A percentile compares a stretch with the other conserved stretches of the same genome.
Evolutionary conservation across 164 flowering plant genomes (phyloP).

Genomic region (Berberis thunbergii): DNA sequence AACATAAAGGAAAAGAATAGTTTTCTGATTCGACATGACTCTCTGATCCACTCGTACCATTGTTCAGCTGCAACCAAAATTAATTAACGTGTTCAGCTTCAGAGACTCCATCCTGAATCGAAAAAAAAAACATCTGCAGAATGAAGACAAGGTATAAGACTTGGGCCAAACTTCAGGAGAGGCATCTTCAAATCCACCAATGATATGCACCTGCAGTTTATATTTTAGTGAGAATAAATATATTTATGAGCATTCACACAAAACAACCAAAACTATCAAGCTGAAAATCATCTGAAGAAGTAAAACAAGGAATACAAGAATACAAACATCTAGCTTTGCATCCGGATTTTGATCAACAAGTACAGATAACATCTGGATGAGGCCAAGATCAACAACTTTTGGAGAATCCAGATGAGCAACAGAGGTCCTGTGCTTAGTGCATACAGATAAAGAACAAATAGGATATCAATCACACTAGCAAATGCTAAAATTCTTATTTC

Average conservation of each 20-base stretch:
- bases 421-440: constrained; percentile 53
- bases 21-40: constrained; percentile 24
- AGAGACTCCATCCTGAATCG: constrained; percentile 1
- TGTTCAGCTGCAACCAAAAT: constrained; percentile 38
- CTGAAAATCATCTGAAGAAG: background rate
- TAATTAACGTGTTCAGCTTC: constrained; percentile 11
- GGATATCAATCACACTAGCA: background rate
- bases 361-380: constrained; percentile 60
- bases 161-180: constrained; percentile 36
- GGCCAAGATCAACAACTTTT: constrained; percentile 50
- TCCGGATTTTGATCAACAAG: constrained; percentile 31
- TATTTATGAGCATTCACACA: background rate
- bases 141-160: constrained; percentile 16
- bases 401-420: constrained; percentile 89
- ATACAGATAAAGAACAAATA: constrained; percentile 4
- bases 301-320: constrained; percentile 5
- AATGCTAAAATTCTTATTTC: no score
- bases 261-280: background rate
- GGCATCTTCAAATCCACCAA: constrained; percentile 80
- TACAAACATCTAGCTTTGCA: constrained; percentile 54
- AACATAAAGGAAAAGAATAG: constrained; percentile 68
- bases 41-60: constrained; percentile 14
- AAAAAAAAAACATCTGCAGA: constrained; percentile 15
- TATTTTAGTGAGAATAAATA: constrained; percentile 6
- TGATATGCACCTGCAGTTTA: constrained; percentile 73